phyloP scores from a whole-genome alignment of 805 yeast species.

The Yarrowia alimentaria region DNA sequence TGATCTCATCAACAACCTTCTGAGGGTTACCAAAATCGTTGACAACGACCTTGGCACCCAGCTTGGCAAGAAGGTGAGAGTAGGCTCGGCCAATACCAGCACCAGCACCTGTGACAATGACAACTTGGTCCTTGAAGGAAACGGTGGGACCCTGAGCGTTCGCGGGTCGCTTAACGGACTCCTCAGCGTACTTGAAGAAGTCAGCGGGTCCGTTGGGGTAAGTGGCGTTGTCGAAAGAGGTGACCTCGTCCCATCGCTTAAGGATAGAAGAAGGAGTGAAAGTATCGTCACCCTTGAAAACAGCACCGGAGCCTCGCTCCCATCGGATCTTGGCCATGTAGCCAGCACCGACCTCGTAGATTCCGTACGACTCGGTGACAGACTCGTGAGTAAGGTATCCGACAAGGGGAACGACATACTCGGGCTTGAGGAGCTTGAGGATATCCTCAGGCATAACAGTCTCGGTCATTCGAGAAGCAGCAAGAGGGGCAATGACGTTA shows the following conservation, averaged over 20 bases:
- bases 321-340: conserved; percentile 87
- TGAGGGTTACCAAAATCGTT: conserved; percentile 81
- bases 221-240: conserved; percentile 56
- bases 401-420: conserved; percentile 88
- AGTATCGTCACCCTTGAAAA: conserved; percentile 71
- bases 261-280: conserved; percentile 86
- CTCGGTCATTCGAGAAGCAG: conserved; percentile 96
- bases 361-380: conserved; percentile 63
- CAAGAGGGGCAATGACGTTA: conserved; percentile 90
- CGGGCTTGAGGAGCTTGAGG: conserved; percentile 76
- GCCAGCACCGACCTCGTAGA: conserved; percentile 93
- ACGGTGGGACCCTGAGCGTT: conserved; percentile 60
- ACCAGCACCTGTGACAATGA: conserved; percentile 92
- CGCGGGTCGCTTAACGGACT: conserved; percentile 51
- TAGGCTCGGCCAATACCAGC: conserved; percentile 91
- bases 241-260: conserved; percentile 59
- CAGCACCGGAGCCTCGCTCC: conserved; percentile 87
- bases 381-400: conserved; percentile 71
- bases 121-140: conserved; percentile 78
- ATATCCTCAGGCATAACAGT: conserved; percentile 80
- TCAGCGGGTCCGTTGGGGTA: conserved; percentile 75
- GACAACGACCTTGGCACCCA: conserved; percentile 93
- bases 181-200: conserved; percentile 58
- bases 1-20: conserved; percentile 71
- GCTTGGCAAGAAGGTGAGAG: conserved; percentile 78